Base-by-base conservation (phyloP, 176 grass and related monocot species). In the Bothriochloa decipiens region DNA sequence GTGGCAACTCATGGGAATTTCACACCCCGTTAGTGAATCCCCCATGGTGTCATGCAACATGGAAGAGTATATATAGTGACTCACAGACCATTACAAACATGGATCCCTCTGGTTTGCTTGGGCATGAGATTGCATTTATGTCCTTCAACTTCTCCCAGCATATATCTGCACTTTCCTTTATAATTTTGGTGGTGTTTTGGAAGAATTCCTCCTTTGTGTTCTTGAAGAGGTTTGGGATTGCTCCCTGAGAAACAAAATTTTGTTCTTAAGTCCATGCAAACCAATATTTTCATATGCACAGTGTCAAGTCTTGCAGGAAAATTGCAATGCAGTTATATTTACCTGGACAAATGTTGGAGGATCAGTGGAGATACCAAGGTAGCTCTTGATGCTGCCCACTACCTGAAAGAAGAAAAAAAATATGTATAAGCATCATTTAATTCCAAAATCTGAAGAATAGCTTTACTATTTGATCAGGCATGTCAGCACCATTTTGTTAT, bases 311-410 rank as follows among this genome's bases (percentile, higher is more conserved):
- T 62, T 26, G 0, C 3, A 12, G 11, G 10, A 26, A 26, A 26
- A 13, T 62, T 0, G 58, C n/a, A 26, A 62, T 22, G 1, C 23
- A 11, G 58, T 4, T 61, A 62, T 26, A 62, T 16, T 86, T 42
- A 95, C 90, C 90, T 95, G 90, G 33, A 95, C 58, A 89, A 95
- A 95, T 3, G 88, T 92, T 79, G 86, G 3, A 84, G 93, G 86
- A 49, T 91, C 90, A 81, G 27, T 0, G 3, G 88, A 91, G 74
- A 95, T 92, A 36, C 92, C 80, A 76, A 89, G 83, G 75, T 95
- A 95, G 82, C 71, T 89, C 83, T 92, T 85, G 6, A 95, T 65
- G 74, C 88, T 79, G 13, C 91, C 77, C 76, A 89, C 76, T 43
- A 91, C 80, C 93, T 95, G 70, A 68, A 64, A 83, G n/a, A 27